Evolutionary conservation across 176 grass and related monocot genomes (phyloP), one percentile per base, ranked within the genome.

Genomic region (Guadua angustifolia): DNA sequence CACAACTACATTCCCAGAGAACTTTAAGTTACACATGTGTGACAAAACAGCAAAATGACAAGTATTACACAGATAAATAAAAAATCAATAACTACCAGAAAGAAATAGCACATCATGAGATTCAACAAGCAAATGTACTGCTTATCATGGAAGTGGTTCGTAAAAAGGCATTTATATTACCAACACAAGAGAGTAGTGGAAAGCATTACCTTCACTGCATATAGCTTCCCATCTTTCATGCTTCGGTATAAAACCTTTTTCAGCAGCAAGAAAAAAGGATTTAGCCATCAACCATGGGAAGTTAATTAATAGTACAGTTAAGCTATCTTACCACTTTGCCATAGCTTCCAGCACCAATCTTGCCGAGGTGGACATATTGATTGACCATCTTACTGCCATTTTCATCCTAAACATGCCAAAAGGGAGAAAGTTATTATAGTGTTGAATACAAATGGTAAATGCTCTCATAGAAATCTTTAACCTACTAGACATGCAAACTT

Each of bases 291-390:
- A 86, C 32, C 29, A 3, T n/a, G 17, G 33, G 24, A 70, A 76
- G 18, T 45, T 61, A 22, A 53, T 81, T 71, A 52, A 75, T 69
- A 75, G 47, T 13, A 79, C 14, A 88, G 29, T 33, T 66, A 79
- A 75, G 76, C 7, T 24, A 58, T 62, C 89, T 90, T 94, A 97
- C 94, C 92, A 97, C 94, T 97, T 97, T 87, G 39, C 92, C 94
- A 69, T 97, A 97, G 77, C 94, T 97, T 65, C 94, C 94, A 53
- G 94, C 76, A 63, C 94, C 90, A 78, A 97, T 94, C 69, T 88
- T 92, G 33, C 88, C 86, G 61, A 88, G 14, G 26, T 91, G 95
- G 69, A 91, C 81, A 88, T 97, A 97, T 79, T 97, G 86, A 64
- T 97, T 92, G n/a, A 97, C 65, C 90, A 97, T 91, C 74, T 97